Conservation (phyloP, 2,329 filamentous ascomycete species). For the Xylariaceae sp. region DNA sequence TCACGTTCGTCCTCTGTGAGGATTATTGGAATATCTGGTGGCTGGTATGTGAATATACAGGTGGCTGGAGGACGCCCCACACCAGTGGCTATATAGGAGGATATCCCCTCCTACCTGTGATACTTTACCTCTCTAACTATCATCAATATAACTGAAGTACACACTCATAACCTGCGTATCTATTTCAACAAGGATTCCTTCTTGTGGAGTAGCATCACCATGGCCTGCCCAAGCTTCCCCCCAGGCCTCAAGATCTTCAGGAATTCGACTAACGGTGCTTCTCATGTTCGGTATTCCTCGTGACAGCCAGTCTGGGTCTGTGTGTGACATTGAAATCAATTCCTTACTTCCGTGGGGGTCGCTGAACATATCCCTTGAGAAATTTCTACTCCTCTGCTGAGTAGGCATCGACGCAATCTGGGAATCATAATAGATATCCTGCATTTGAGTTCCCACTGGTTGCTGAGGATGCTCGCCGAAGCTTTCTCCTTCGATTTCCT, state of each 20-base stretch:
- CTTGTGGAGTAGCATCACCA: constrained; percentile 1
- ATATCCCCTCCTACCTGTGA: no score
- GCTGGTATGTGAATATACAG: no score
- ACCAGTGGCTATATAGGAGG: no score
- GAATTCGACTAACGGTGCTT: constrained; percentile 1
- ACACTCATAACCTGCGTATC: no score
- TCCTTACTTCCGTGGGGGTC: neutral
- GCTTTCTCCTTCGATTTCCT: constrained; percentile 3
- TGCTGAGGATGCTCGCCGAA: constrained; percentile 4
- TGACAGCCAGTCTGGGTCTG: constrained; percentile 3
- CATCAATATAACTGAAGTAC: no score
- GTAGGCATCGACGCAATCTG: neutral
- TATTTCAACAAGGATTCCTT: no score
- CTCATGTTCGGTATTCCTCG: neutral
- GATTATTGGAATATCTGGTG: no score
- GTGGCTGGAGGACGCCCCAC: no score
- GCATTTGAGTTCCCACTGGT: neutral
- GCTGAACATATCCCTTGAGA: neutral
- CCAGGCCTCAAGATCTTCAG: constrained; percentile 8
- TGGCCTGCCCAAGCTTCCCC: constrained; percentile 1
- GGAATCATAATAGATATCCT: neutral
- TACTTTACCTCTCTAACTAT: no score
- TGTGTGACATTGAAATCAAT: neutral
- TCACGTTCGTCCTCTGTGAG: constrained; percentile 20
- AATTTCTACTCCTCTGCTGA: neutral